These are phyloP conservation scores for Suhomyces prunicola DNA, from an alignment of 805 yeast species.

Conservation along the genomic window DNA sequence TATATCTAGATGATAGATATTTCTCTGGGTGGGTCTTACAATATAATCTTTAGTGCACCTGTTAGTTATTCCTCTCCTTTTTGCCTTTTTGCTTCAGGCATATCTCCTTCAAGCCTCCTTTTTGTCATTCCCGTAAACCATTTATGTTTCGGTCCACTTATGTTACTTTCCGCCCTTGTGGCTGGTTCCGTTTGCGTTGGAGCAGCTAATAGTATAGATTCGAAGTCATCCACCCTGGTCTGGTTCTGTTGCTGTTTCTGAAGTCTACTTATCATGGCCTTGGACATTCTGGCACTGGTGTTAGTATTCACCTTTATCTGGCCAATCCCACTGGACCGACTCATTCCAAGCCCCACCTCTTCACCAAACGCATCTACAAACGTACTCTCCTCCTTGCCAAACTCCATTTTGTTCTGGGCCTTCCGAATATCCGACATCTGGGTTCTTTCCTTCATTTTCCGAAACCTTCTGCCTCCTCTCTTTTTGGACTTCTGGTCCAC, in stretches of 20 bases:
- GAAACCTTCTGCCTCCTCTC: constrained; percentile 78
- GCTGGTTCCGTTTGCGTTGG: neutral
- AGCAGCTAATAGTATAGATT: constrained; percentile 12
- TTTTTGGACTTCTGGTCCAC: constrained; percentile 72
- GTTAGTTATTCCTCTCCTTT: neutral
- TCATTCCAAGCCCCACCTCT: constrained; percentile 81
- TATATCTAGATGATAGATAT: too few relatives aligned
- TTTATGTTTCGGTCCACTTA: constrained; percentile 1
- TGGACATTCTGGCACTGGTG: constrained; percentile 58
- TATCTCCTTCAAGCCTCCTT: constrained; percentile 4
- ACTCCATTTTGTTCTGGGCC: constrained; percentile 80
- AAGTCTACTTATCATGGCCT: constrained; percentile 54
- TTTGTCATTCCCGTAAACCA: constrained; percentile 24
- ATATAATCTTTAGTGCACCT: too few relatives aligned
- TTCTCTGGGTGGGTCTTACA: too few relatives aligned
- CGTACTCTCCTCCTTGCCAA: constrained; percentile 71
- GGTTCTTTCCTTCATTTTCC: constrained; percentile 79
- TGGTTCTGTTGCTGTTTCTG: constrained; percentile 11
- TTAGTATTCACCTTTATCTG: constrained; percentile 38
- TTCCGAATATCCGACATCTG: constrained; percentile 76
- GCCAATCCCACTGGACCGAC: constrained; percentile 28
- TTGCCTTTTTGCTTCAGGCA: neutral
- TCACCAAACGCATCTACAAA: constrained; percentile 67
- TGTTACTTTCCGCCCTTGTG: neutral
- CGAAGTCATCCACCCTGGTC: constrained; percentile 10